A percentile compares a stretch with the other conserved stretches of the same genome.
Conservation (phyloP, 768 basidiomycete species). For the Boletus pseudo-olivaceus region DNA sequence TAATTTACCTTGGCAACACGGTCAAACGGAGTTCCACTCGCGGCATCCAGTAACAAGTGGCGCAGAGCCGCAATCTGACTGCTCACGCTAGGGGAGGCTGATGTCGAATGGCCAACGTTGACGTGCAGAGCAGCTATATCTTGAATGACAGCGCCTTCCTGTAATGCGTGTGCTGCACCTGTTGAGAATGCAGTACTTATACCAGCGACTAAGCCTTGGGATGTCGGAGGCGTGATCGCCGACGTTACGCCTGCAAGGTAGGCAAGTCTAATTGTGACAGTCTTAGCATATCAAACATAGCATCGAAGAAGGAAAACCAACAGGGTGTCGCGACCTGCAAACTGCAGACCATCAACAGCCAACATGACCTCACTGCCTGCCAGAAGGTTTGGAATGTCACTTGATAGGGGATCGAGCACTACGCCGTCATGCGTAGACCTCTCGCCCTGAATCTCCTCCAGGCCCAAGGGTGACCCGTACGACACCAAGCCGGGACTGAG, state of each 20-base stretch:
- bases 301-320: constrained; percentile 27
- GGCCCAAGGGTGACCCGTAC: constrained; percentile 44
- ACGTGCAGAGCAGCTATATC: constrained; percentile 63
- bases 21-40: constrained; percentile 31
- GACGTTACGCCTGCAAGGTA: constrained; percentile 63
- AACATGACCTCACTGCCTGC: constrained; percentile 41
- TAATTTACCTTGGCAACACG: constrained; percentile 42
- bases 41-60: constrained; percentile 47
- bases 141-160: constrained; percentile 56
- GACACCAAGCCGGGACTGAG: constrained; percentile 44
- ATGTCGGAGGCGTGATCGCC: constrained; percentile 55
- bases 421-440: constrained; percentile 54
- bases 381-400: constrained; percentile 33
- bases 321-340: constrained; percentile 57
- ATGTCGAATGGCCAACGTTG: constrained; percentile 43
- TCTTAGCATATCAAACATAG: neutral
- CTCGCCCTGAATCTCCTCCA: constrained; percentile 55
- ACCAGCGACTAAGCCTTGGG: constrained; percentile 51
- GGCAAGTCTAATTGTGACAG: constrained; percentile 48
- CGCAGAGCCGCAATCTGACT: constrained; percentile 78
- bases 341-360: constrained; percentile 73
- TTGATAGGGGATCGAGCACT: constrained; percentile 42
- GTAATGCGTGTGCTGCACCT: constrained; percentile 52
- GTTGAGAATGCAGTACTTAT: constrained; percentile 58
- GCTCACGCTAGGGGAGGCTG: constrained; percentile 55